Evolutionary conservation across 768 basidiomycete species (phyloP).

Genomic region (Flagelloscypha sp.): DNA sequence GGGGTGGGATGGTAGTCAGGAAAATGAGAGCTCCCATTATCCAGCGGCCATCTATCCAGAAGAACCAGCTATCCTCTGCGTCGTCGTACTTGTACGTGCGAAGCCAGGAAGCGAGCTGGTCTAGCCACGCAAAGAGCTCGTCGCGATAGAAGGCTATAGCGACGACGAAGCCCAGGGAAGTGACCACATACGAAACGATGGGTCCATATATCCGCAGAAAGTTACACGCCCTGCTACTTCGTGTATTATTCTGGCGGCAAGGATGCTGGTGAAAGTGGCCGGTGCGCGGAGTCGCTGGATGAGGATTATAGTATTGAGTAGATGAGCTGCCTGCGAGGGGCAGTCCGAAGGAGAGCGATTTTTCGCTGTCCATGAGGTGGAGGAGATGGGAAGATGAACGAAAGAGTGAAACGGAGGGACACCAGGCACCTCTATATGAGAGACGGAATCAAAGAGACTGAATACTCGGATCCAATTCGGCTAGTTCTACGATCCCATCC

Average conservation of each 20-base stretch:
- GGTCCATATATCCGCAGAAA: slow-evolving; percentile 72
- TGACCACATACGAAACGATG: slow-evolving; percentile 66
- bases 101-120: slow-evolving; percentile 73
- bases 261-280: slow-evolving; percentile 34
- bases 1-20: slow-evolving; percentile 79
- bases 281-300: slow-evolving; percentile 1
- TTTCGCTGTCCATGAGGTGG: too few species aligned
- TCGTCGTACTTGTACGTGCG: slow-evolving; percentile 69
- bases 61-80: slow-evolving; percentile 70
- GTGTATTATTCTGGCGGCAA: slow-evolving; percentile 45
- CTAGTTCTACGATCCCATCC: too few species aligned
- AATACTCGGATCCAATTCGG: too few species aligned
- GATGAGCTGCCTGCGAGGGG: too few species aligned
- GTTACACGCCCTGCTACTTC: too few species aligned
- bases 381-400: too few species aligned
- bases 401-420: too few species aligned
- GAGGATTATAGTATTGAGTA: too few species aligned
- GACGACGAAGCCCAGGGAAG: slow-evolving; percentile 67
- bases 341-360: too few species aligned
- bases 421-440: too few species aligned
- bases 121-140: slow-evolving; percentile 75
- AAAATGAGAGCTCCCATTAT: slow-evolving; percentile 50
- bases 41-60: too few species aligned
- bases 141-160: slow-evolving; percentile 80
- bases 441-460: too few species aligned